Base-by-base conservation (phyloP, 805 yeast species). In the Metschnikowia continentalis region DNA sequence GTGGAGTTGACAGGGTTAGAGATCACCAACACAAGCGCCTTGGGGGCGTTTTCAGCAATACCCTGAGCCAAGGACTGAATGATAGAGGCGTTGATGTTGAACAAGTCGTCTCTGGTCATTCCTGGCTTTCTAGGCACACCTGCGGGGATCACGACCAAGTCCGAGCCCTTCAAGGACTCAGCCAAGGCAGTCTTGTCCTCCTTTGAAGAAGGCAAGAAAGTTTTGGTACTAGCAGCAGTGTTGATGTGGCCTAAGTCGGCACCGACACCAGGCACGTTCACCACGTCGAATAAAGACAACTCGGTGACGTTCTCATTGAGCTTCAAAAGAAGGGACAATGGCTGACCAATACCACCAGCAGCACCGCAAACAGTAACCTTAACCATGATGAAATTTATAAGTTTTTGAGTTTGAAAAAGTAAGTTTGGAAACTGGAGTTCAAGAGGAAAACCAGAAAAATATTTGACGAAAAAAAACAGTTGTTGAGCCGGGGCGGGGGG, bases 101-200 rank as follows among this genome's bases (percentile, higher is more conserved):
- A 88, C 66, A 88, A 78, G 63, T 88, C 96, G 67, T 88, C 96
- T 72, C 96, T 83, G 53, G 95, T 86, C 96, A 88, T 88, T 51
- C 96, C 96, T 39, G 96, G 96, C 75, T 89, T 89, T 76, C 96
- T 84, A 63, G 96, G 96, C 38, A 88, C 85, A 55, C 96, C 96
- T 35, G 96, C 96, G 43, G 96, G 96, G 61, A 80, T 78, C 52
- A 80, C 65, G 42, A 80, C 83, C 57, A 79, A 63, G 54, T 79
- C 71, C 5, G 80, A 57, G 35, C 70, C 78, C 55, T 70, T 67
- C 49, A 80, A 69, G 14, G 83, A 73, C 22, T 62, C 65, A 20
- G 72, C 70, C 56, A 76, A 76, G 47, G 70, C 79, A 41, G 78
- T 72, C 50, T 65, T 70, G 63, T 74, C 79, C 60, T 75, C 79